Evolutionary conservation across 345 rosid genomes (phyloP), one percentile per base, ranked within the genome.

Genomic region (Euclidium syriacum): DNA sequence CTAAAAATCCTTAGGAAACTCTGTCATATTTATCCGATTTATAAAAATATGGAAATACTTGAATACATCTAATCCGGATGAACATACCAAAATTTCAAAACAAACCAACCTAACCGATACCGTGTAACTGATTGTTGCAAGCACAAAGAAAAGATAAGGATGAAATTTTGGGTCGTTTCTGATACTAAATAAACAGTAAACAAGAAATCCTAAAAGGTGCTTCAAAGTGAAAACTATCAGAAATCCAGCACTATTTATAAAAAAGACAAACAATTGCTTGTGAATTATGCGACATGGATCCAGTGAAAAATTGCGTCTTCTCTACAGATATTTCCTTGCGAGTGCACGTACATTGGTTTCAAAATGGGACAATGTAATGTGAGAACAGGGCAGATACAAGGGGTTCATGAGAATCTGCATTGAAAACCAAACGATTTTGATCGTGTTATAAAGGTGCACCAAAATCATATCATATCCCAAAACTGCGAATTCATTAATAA

Each of bases 291-390:
- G 35, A 23, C 5, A 48, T 25, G 62, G 34, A 5, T 32, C 38
- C 30, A 52, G 52, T 27, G 16, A 15, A 42, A 20, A 36, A 6
- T 38, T 62, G 26, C 2, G 3, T 47, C 42, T 55, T 54, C 19
- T 58, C 79, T 82, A 94, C 3, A 88, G 73, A 70, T 90, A 85
- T 62, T 95, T 95, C 67, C 97, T 90, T 42, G 97, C 99, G 46
- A 88, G 96, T 0, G 90, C 91, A 1, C 96, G 94, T 12, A 90
- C 95, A 76, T 95, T 86, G 16, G 97, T 88, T 70, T 90, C 95
- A 15, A 95, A 95, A 81, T 90, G 95, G 14, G 97, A 76, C 10
- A 94, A 86, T 18, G 94, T 56, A 4, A 95, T 83, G 70, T 92
- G 88, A 64, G 97, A 90, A 48, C 99, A 95, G 0, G 96, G 97